Evolutionary conservation across 352 stramenopile species (phyloP).

Genomic region (Phytophthora parvispora): DNA sequence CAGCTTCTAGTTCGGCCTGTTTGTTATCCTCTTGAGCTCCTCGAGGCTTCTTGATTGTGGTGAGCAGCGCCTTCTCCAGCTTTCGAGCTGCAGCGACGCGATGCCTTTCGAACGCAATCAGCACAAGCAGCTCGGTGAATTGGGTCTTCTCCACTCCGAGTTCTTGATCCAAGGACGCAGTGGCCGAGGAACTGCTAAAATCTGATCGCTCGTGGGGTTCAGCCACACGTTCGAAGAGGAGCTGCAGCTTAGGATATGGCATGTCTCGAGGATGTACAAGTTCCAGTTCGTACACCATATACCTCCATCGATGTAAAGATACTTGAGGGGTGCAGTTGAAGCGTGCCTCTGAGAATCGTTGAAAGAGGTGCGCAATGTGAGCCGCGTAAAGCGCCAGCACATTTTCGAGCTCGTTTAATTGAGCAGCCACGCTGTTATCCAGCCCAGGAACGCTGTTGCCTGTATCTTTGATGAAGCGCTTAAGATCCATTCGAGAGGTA

Average conservation of each 20-base stretch:
- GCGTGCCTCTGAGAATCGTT: conserved; percentile 37
- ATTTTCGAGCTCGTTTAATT: conserved; percentile 38
- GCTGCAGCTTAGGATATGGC: conserved; percentile 22
- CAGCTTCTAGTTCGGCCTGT: background rate
- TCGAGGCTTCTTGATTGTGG: conserved; percentile 1
- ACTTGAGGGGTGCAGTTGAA: conserved; percentile 42
- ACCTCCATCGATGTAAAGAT: conserved; percentile 38
- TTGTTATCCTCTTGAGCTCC: background rate
- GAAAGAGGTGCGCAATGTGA: conserved; percentile 55
- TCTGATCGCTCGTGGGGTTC: background rate
- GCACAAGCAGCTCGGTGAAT: conserved; percentile 42
- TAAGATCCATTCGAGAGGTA: conserved; percentile 19
- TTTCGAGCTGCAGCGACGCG: conserved; percentile 10
- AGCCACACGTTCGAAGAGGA: conserved; percentile 31
- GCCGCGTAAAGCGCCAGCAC: conserved; percentile 54
- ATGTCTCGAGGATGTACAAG: conserved; percentile 38
- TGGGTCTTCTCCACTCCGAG: conserved; percentile 26
- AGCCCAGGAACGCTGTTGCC: background rate
- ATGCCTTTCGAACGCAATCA: conserved; percentile 38
- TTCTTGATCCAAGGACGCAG: conserved; percentile 24
- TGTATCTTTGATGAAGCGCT: conserved; percentile 3
- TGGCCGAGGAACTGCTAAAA: background rate
- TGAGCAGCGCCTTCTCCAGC: conserved; percentile 7
- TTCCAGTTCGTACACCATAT: conserved; percentile 43
- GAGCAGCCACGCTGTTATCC: background rate